Evolutionary conservation across 2,329 filamentous ascomycete species (phyloP).

Genomic region (Fusarium sp.): DNA sequence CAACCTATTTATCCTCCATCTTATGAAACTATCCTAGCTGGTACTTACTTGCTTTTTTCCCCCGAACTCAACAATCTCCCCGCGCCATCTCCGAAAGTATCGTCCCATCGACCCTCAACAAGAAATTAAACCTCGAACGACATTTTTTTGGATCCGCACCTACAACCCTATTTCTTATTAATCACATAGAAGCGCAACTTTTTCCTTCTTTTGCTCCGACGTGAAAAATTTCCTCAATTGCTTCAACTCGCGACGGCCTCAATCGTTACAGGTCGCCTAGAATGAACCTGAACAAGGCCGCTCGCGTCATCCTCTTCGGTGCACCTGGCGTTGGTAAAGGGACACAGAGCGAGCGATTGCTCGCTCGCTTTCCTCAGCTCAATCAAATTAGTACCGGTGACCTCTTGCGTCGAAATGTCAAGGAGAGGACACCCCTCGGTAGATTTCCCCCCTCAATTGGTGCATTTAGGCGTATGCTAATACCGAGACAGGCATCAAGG

Average conservation of each 20-base stretch:
- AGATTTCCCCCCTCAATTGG: slow-evolving; percentile 43
- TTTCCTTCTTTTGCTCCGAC: neutral
- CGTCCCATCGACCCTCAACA: slow-evolving; percentile 34
- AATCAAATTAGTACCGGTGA: slow-evolving; percentile 95
- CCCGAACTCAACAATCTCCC: slow-evolving; percentile 30
- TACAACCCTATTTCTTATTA: neutral
- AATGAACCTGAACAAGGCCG: slow-evolving; percentile 80
- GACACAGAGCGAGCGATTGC: slow-evolving; percentile 90
- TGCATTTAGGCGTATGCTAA: slow-evolving; percentile 1
- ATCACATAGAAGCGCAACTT: neutral
- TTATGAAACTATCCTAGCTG: neutral
- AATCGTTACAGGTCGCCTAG: slow-evolving; percentile 38
- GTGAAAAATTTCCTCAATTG: neutral
- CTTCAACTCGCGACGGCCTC: slow-evolving; percentile 26
- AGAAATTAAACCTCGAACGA: slow-evolving; percentile 11
- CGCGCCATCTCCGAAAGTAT: slow-evolving; percentile 19
- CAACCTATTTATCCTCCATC: neutral
- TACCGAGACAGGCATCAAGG: slow-evolving; percentile 77
- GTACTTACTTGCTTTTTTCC: neutral
- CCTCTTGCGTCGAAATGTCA: slow-evolving; percentile 90
- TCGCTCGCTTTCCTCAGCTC: slow-evolving; percentile 86
- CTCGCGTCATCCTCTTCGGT: slow-evolving; percentile 92
- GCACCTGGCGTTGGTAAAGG: slow-evolving; percentile 98
- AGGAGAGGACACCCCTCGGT: slow-evolving; percentile 87
- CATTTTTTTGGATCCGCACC: slow-evolving; percentile 6